Evolutionary conservation across 2,329 filamentous ascomycete genomes (phyloP), one percentile per base, ranked within the genome.

Genomic region (Aureobasidium leucospermi): DNA sequence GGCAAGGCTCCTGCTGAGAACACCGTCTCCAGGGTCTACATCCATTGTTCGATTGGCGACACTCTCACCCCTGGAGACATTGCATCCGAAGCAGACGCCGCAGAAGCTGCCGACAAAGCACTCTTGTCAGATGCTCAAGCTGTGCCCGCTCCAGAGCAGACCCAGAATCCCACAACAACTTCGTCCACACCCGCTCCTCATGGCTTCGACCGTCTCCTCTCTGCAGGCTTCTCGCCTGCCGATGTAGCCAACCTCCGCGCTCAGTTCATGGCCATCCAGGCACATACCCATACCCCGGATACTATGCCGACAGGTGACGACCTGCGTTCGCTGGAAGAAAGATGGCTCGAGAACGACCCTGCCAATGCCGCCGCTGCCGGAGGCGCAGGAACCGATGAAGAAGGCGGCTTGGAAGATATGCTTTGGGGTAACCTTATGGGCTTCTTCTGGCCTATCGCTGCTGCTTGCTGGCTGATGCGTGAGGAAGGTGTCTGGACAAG

Each of bases 371-470:
- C 63, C 65, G 72, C 67, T 46, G 69, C 70, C 4, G 74, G 72
- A 2, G 71, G 71, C 23, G 77, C 79, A 3, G 79, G 80, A 39
- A 79, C 78, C 29, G 78, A 82, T 59, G 73, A 78, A 45, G 77
- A 78, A 45, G 85, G 83, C 0, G 81, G 88, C 10, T 76, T 96
- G 46, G 93, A 97, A 68, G 87, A 95, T 68, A 84, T 96, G 77
- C 79, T 97, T 61, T 89, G 87, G 75, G 94, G 92, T 4, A 90
- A 94, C 72, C 77, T 95, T 61, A 89, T 94, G 67, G 94, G 94
- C 0, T 99, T 97, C 78, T 88, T 99, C 71, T 97, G 93, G 84
- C 94, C 94, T 4, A 74, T 97, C 9, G 93, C 90, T 0, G 91
- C 89, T 67, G 77, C 93, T 60, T 85, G 87, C 56, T 96, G 92